Evolutionary conservation across 441 rosid genomes (phyloP).

Genomic region (Omphalea diandra): DNA sequence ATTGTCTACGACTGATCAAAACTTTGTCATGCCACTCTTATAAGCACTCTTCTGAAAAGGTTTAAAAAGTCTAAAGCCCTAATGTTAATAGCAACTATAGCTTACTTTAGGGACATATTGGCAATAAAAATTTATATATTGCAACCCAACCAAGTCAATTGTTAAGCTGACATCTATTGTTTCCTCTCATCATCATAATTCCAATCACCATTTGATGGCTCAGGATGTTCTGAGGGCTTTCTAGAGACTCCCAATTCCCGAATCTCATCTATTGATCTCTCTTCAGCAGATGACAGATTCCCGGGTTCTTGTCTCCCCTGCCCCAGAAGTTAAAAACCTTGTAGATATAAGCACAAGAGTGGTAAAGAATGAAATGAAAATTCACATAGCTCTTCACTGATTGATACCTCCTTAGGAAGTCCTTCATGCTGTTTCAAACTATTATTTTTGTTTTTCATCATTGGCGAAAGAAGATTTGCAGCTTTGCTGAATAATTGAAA

Average conservation of each 20-base stretch:
- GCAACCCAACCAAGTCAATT: not conserved
- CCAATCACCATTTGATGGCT: constrained; percentile 36
- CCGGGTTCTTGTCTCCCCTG: constrained; percentile 31
- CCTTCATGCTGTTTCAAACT: constrained; percentile 32
- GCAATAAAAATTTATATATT: not conserved
- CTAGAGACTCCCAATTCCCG: constrained; percentile 30
- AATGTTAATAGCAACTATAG: not conserved
- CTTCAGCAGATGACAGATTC: constrained; percentile 40
- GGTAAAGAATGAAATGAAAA: not conserved
- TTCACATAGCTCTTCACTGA: not conserved
- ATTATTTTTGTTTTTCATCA: constrained; percentile 29
- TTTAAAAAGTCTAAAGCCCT: not conserved
- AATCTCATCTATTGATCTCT: constrained; percentile 35
- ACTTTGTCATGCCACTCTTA: not conserved
- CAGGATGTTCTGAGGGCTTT: constrained; percentile 31
- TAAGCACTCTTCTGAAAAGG: constrained; percentile 2
- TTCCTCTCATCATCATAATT: constrained; percentile 31
- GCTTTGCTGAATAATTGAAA: constrained; percentile 51
- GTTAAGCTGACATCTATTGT: constrained; percentile 19
- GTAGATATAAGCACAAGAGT: constrained; percentile 12
- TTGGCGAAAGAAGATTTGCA: constrained; percentile 38
- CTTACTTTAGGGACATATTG: not conserved
- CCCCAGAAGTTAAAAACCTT: constrained; percentile 6
- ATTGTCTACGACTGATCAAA: not conserved
- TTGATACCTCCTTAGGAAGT: constrained; percentile 42